Conservation (phyloP, 305 asterid species). For the Rubia tinctorum region DNA sequence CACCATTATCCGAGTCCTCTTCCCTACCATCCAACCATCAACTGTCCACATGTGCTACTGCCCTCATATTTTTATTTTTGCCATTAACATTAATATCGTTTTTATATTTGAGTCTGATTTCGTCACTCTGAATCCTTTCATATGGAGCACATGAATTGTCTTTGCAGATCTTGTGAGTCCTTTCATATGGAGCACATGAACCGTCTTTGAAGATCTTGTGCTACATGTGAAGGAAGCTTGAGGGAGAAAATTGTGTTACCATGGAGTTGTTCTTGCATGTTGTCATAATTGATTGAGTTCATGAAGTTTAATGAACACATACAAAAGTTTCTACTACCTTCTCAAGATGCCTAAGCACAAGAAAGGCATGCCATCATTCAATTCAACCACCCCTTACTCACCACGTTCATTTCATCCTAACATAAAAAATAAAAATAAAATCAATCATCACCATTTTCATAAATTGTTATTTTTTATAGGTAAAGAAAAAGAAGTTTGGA, state of each 20-base stretch:
- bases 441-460: background rate
- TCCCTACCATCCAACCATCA: too few relatives aligned
- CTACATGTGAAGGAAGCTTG: background rate
- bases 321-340: background rate
- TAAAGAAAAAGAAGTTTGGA: background rate
- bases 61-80: too few relatives aligned
- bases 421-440: background rate
- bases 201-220: background rate
- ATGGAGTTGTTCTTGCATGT: background rate
- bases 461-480: background rate
- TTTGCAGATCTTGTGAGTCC: background rate
- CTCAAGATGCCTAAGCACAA: background rate
- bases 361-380: constrained; percentile 1
- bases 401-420: background rate
- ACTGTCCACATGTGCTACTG: too few relatives aligned
- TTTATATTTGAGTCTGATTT: too few relatives aligned
- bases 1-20: too few relatives aligned
- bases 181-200: too few relatives aligned
- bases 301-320: background rate
- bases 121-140: too few relatives aligned
- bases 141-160: background rate
- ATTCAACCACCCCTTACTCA: background rate
- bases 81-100: too few relatives aligned
- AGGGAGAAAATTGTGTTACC: background rate
- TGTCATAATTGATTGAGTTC: background rate